Conservation (phyloP, 2,329 filamentous ascomycete genomes). For the Alternaria infectoria region DNA sequence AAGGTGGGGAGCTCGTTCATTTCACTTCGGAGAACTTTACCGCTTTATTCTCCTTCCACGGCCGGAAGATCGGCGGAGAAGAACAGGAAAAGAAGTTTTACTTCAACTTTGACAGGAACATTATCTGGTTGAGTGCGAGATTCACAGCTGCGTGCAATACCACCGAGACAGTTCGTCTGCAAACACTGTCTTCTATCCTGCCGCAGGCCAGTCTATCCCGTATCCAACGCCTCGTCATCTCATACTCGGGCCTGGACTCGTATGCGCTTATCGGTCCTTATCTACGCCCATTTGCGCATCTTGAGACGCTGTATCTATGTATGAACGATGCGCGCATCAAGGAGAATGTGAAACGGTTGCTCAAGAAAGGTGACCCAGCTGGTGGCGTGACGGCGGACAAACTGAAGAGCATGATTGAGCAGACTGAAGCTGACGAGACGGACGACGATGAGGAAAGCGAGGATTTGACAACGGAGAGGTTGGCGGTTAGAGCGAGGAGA, state of each 20-base stretch:
- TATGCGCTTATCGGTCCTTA: slow-evolving; percentile 6
- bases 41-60: not conserved
- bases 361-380: not conserved
- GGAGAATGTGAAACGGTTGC: not conserved
- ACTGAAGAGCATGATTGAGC: not conserved
- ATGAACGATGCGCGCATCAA: slow-evolving; percentile 15
- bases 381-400: not conserved
- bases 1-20: slow-evolving; percentile 11
- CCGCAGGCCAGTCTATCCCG: not conserved
- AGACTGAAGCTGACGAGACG: slow-evolving; percentile 16
- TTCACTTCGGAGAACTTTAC: not conserved
- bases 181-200: not conserved
- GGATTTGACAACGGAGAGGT: not conserved
- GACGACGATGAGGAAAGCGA: slow-evolving; percentile 16
- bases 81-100: slow-evolving; percentile 1
- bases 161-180: slow-evolving; percentile 16
- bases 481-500: not conserved
- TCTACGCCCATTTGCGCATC: not conserved
- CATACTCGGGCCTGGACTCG: slow-evolving; percentile 8
- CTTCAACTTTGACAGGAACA: slow-evolving; percentile 15
- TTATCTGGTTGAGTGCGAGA: slow-evolving; percentile 18
- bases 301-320: slow-evolving; percentile 17
- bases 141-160: slow-evolving; percentile 4
- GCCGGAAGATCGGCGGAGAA: not conserved
- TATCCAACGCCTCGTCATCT: slow-evolving; percentile 3